Percentiles rank a stretch among this genome's conserved stretches.
Conservation (phyloP, 31 red algal species). For the Porphyra umbilicalis region DNA sequence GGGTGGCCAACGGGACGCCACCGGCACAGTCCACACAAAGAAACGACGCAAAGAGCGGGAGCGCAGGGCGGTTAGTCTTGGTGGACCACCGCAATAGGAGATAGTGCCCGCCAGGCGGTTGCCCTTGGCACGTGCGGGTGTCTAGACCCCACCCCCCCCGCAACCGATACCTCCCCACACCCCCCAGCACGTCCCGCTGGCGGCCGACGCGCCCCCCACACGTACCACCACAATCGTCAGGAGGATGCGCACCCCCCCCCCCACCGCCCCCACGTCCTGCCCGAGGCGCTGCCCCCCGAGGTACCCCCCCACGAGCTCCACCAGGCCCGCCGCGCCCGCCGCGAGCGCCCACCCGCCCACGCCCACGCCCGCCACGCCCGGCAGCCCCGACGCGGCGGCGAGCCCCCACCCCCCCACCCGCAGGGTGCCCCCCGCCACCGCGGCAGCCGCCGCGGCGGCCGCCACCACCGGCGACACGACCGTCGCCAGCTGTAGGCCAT, state of each 20-base stretch:
- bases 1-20: too few relatives aligned
- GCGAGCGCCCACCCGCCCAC: background rate
- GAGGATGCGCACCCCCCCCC: background rate
- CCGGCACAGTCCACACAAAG: too few relatives aligned
- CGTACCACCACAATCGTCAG: background rate
- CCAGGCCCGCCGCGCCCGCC: background rate
- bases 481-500: background rate
- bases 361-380: background rate
- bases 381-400: background rate
- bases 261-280: background rate
- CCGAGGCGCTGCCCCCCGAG: background rate
- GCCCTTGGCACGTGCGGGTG: too few relatives aligned
- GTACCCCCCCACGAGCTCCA: background rate
- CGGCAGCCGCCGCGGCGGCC: background rate
- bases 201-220: too few relatives aligned
- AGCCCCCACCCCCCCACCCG: background rate
- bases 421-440: background rate
- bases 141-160: too few relatives aligned
- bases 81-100: too few relatives aligned
- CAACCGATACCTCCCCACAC: too few relatives aligned
- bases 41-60: too few relatives aligned
- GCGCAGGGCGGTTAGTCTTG: too few relatives aligned
- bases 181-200: too few relatives aligned
- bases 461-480: background rate
- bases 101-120: too few relatives aligned